Evolutionary conservation across 768 basidiomycete species (phyloP).

Genomic region (Lactarius evosmus): DNA sequence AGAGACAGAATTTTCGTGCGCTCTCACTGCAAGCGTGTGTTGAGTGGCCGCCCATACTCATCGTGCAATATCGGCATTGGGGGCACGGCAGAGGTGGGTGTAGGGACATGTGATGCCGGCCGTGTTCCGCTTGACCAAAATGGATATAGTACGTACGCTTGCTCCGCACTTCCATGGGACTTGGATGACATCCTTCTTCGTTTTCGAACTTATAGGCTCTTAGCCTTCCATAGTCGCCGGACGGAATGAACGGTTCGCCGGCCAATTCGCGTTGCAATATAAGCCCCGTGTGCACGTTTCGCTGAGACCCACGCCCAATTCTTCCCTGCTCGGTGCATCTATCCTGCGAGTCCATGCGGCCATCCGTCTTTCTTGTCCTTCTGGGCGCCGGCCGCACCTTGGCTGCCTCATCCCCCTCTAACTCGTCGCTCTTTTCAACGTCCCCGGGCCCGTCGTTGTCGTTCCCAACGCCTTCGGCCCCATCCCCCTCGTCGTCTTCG

Average conservation of each 20-base stretch:
- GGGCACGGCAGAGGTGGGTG: background rate
- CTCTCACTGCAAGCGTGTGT: background rate
- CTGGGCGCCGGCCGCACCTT: constrained; percentile 9
- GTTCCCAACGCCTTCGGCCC: constrained; percentile 1
- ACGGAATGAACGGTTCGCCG: background rate
- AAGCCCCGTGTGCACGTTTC: background rate
- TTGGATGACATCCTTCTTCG: background rate
- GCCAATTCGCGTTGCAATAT: background rate
- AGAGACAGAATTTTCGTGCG: background rate
- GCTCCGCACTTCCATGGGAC: background rate
- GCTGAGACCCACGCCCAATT: background rate
- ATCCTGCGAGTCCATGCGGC: background rate
- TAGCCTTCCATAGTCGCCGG: background rate
- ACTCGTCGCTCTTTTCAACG: background rate
- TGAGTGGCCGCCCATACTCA: background rate
- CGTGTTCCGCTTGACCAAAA: background rate
- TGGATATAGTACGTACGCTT: background rate
- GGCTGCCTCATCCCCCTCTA: background rate
- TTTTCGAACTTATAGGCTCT: background rate
- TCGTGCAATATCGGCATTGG: background rate
- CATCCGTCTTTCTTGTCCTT: background rate
- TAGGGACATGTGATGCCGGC: background rate
- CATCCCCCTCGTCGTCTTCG: constrained; percentile 3
- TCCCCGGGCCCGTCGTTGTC: background rate
- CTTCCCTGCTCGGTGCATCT: background rate